Percentiles rank a stretch among this genome's conserved stretches.
phyloP scores from a whole-genome alignment of 129 eudicot genomes.

The Lonicera japonica region DNA sequence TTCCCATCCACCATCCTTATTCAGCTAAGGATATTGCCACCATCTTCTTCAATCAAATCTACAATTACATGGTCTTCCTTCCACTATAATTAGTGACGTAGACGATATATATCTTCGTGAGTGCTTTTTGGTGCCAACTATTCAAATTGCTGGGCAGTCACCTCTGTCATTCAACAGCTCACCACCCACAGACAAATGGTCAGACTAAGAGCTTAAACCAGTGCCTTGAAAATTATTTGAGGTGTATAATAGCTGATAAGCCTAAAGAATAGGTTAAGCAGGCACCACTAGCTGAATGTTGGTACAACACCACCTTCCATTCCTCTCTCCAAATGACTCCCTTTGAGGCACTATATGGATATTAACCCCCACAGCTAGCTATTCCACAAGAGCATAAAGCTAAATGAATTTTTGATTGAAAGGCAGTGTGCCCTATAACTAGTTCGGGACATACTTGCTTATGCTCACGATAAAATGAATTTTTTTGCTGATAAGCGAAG shows the following conservation, averaged over 20 bases:
- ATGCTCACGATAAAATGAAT: neutral
- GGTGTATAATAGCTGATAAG: neutral
- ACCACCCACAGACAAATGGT: conserved; percentile 2
- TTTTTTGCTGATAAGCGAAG: neutral
- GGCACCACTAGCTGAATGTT: conserved; percentile 4
- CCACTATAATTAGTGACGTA: neutral
- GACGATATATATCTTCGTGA: neutral
- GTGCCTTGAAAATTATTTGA: neutral
- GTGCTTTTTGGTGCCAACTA: neutral
- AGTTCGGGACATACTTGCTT: neutral
- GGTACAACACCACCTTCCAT: conserved; percentile 10
- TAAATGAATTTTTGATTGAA: too few relatives aligned
- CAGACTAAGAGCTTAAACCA: neutral
- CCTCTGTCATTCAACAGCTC: neutral
- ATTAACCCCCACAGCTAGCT: neutral
- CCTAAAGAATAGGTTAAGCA: neutral
- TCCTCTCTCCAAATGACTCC: neutral
- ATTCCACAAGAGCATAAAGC: neutral
- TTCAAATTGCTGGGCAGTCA: neutral
- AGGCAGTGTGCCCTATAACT: neutral
- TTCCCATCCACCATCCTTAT: too few relatives aligned
- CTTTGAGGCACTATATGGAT: conserved; percentile 10
- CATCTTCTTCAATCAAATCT: too few relatives aligned
- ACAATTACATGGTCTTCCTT: too few relatives aligned
- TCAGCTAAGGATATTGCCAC: too few relatives aligned